Base-by-base conservation (phyloP, 768 basidiomycete genomes). In the Naganishia antarctica region DNA sequence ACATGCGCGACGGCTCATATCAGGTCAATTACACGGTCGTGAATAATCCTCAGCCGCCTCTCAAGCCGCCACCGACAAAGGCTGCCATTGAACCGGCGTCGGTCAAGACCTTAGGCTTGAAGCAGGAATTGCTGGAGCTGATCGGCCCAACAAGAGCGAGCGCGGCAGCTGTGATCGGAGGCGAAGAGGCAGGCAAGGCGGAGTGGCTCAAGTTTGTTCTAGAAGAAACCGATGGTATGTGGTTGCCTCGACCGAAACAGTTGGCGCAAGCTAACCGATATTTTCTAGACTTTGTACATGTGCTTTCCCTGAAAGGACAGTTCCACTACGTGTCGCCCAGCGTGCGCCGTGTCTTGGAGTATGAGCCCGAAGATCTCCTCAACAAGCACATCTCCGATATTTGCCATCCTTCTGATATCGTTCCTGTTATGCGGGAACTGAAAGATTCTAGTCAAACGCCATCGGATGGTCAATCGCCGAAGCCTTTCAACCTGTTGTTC, bases 311-410 rank as follows among this genome's bases (percentile, higher is more conserved):
- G 70, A 93, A 97, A 73, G 94, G 94, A 29, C 81, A 83, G 16
- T 91, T 98, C 77, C 85, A 94, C 50, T 99, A 96, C 75, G 89
- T 91, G 58, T 89, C 91, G 0, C 91, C 91, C 1, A 84, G 87
- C 26, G 85, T 94, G 21, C 79, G 83, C 12, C 80, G 83, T 29
- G 84, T 91, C 11, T 82, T 98, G 37, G 93, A 93, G 40, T 96
- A 93, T 79, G 85, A 87, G 26, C 86, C 92, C 1, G 81, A 84
- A 32, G 90, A 94, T 64, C 84, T 98, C 61, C 82, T 90, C 26
- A 90, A 90, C 60, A 85, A 83, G 71, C 82, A 83, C 9, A 82
- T 98, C 59, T 80, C 85, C 12, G 90, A 92, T 71, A 83, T 90
- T 66, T 90, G 90, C 66, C 91, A 94, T 74, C 87, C 87, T 0